A percentile compares a stretch with the other conserved stretches of the same genome.
Conservation (phyloP, 176 grass and related monocot genomes). For the Carex myosuroides region DNA sequence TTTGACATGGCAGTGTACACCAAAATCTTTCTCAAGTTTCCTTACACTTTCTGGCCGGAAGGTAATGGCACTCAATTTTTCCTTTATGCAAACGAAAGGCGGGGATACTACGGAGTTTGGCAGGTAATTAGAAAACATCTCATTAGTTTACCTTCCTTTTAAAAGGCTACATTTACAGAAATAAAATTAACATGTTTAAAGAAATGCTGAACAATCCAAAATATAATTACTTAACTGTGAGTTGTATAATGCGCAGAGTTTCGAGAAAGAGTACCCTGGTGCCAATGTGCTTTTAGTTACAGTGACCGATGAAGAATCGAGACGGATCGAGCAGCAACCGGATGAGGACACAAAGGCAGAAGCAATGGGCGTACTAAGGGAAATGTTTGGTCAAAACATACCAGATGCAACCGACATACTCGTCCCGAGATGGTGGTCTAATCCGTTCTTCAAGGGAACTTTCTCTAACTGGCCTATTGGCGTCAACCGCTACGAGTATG, state of each 20-base stretch:
- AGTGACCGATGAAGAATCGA: conserved; percentile 62
- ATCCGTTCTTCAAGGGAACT: conserved; percentile 51
- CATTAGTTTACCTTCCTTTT: too few relatives aligned
- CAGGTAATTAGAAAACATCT: conserved; percentile 29
- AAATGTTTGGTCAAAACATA: conserved; percentile 43
- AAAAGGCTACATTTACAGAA: background rate
- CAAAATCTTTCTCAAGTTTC: conserved; percentile 71
- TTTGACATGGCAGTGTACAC: conserved; percentile 70
- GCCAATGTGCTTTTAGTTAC: conserved; percentile 60
- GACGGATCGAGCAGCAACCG: conserved; percentile 52
- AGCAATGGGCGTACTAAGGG: conserved; percentile 38
- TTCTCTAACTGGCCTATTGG: conserved; percentile 69
- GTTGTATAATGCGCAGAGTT: conserved; percentile 18
- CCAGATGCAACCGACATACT: conserved; percentile 46
- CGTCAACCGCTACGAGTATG: conserved; percentile 47
- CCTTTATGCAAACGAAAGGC: conserved; percentile 41
- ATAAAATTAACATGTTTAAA: background rate
- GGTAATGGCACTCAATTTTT: conserved; percentile 53
- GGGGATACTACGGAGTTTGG: conserved; percentile 58
- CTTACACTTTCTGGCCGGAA: conserved; percentile 49
- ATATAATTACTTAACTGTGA: background rate
- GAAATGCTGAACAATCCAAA: background rate
- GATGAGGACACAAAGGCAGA: conserved; percentile 53
- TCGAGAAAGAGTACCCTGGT: conserved; percentile 46
- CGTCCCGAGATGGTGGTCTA: conserved; percentile 53